Percentiles rank a stretch among this genome's conserved stretches.
These are phyloP conservation scores for Mollisia scopiformis DNA, from an alignment of 2,329 filamentous ascomycete genomes.

Conservation along the genomic window DNA sequence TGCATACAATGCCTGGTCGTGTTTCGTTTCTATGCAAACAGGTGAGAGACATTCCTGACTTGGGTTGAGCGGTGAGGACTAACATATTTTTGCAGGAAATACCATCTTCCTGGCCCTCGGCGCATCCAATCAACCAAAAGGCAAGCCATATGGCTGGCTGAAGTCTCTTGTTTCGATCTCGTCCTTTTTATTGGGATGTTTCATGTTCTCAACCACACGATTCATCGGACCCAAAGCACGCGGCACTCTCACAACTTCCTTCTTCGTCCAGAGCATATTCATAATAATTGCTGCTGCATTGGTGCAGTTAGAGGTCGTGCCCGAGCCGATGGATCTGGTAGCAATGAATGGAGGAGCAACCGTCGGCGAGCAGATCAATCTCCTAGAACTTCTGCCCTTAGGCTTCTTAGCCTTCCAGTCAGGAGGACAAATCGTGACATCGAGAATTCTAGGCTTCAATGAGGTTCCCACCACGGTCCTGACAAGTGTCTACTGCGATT, in stretches of 20 bases:
- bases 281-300: slow-evolving; percentile 57
- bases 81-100: slow-evolving; percentile 48
- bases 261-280: slow-evolving; percentile 53
- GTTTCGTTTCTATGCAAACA: slow-evolving; percentile 56
- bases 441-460: slow-evolving; percentile 69
- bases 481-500: slow-evolving; percentile 80
- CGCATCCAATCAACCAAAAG: slow-evolving; percentile 52
- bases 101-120: slow-evolving; percentile 66
- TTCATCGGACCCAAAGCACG: slow-evolving; percentile 43
- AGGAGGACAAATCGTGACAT: slow-evolving; percentile 77
- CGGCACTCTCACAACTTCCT: slow-evolving; percentile 49
- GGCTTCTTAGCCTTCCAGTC: slow-evolving; percentile 68
- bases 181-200: slow-evolving; percentile 56
- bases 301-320: slow-evolving; percentile 49
- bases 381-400: slow-evolving; percentile 48
- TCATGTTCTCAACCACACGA: slow-evolving; percentile 45
- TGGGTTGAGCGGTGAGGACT: not conserved
- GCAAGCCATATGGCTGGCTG: slow-evolving; percentile 55
- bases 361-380: slow-evolving; percentile 36
- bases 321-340: slow-evolving; percentile 44
- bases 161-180: slow-evolving; percentile 55
- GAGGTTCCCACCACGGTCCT: slow-evolving; percentile 78
- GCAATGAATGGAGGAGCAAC: too few relatives aligned
- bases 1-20: slow-evolving; percentile 50
- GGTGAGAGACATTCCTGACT: slow-evolving; percentile 36